Evolutionary conservation across 2,329 filamentous ascomycete species (phyloP).

Genomic region (Botrytis fabae): DNA sequence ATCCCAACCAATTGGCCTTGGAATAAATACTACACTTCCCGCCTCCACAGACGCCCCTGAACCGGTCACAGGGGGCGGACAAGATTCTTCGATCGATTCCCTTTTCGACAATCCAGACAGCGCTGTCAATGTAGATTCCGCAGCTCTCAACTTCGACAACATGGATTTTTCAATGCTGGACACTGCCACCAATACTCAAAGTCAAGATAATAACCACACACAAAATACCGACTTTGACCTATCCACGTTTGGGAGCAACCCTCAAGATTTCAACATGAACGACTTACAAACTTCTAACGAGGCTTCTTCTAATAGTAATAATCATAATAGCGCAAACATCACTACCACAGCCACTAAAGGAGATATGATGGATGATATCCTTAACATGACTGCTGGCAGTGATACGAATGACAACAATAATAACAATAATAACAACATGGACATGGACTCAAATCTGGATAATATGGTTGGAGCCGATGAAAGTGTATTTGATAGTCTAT

Average conservation of each 20-base stretch:
- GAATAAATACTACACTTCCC: conserved; percentile 32
- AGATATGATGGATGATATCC: conserved; percentile 29
- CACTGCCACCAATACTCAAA: conserved; percentile 27
- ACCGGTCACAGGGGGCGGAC: conserved; percentile 27
- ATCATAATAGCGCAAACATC: conserved; percentile 23
- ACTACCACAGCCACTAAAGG: conserved; percentile 22
- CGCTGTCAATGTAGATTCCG: conserved; percentile 27
- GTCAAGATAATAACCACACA: conserved; percentile 29
- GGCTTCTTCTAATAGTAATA: conserved; percentile 13
- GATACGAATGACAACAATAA: conserved; percentile 8
- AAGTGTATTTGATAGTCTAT: conserved; percentile 39
- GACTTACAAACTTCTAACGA: conserved; percentile 31
- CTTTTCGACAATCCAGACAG: conserved; percentile 36
- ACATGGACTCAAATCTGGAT: conserved; percentile 56
- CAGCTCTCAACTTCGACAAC: conserved; percentile 34
- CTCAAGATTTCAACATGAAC: conserved; percentile 46
- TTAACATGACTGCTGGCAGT: conserved; percentile 25
- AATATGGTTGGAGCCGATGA: conserved; percentile 44
- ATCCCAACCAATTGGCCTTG: conserved; percentile 32
- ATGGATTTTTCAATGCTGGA: conserved; percentile 36
- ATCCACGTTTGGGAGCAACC: conserved; percentile 39
- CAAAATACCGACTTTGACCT: conserved; percentile 38
- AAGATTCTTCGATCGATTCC: conserved; percentile 36
- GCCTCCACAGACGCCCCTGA: conserved; percentile 23
- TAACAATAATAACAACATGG: conserved; percentile 37